phyloP scores from a whole-genome alignment of 2,329 filamentous ascomycete genomes.

The Colletotrichum viniferum region DNA sequence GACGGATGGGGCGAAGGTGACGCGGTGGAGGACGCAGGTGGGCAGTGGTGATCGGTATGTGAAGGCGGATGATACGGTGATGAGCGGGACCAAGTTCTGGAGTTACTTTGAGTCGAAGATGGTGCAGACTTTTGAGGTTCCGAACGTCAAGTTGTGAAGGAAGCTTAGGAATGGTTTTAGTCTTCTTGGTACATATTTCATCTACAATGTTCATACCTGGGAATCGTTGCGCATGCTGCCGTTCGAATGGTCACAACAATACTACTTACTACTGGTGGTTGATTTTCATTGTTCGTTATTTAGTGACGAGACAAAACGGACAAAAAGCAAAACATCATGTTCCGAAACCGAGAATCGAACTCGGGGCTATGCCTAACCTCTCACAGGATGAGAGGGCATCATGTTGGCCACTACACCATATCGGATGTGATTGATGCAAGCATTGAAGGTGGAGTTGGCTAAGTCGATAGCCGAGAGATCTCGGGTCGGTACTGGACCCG shows the following conservation, averaged over 20 bases:
- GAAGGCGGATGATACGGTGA: conserved; percentile 31
- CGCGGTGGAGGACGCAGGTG: conserved; percentile 41
- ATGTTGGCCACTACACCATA: conserved; percentile 21
- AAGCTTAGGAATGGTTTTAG: background rate
- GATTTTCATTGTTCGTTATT: too few relatives aligned
- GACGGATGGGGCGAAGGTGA: conserved; percentile 33
- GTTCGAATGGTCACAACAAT: too few relatives aligned
- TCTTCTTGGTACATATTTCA: background rate
- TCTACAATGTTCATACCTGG: background rate
- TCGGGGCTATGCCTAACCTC: conserved; percentile 16
- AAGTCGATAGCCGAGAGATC: background rate
- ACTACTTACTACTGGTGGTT: too few relatives aligned
- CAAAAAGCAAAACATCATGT: background rate
- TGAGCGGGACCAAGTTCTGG: conserved; percentile 40
- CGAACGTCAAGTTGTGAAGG: conserved; percentile 26
- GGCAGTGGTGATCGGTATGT: conserved; percentile 38
- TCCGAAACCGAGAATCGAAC: conserved; percentile 16
- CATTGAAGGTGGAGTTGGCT: background rate
- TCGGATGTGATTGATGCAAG: background rate
- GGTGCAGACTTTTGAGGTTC: conserved; percentile 44
- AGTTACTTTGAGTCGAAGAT: conserved; percentile 36
- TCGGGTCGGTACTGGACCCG: background rate
- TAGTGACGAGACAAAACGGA: background rate
- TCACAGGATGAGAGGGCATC: conserved; percentile 9
- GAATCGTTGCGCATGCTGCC: accelerated